Conservation (phyloP, 2,329 filamentous ascomycete species). For the Ascochyta rabiei region DNA sequence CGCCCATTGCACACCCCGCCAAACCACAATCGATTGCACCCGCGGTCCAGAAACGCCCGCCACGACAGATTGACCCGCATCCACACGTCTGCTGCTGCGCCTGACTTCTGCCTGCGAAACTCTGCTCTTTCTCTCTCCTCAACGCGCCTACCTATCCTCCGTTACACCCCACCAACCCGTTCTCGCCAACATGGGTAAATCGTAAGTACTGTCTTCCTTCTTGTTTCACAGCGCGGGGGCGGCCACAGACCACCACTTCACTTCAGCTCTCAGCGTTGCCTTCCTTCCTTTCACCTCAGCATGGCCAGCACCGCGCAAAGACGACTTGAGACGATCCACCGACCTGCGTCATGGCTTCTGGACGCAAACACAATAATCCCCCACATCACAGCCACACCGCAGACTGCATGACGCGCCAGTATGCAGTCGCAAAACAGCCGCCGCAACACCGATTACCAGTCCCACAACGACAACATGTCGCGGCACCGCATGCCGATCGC, state of each 20-base stretch:
- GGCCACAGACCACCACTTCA: slow-evolving; percentile 15
- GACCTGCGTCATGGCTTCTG: slow-evolving; percentile 16
- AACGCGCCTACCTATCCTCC: background rate
- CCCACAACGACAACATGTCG: slow-evolving; percentile 8
- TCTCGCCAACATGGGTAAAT: slow-evolving; percentile 48
- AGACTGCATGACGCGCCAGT: slow-evolving; percentile 15
- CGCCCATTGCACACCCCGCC: slow-evolving; percentile 16
- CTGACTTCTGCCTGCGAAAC: slow-evolving; percentile 22
- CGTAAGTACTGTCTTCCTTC: slow-evolving; percentile 43
- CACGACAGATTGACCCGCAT: slow-evolving; percentile 15
- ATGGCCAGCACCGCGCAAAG: slow-evolving; percentile 7
- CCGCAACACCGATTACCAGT: slow-evolving; percentile 8
- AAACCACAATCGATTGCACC: slow-evolving; percentile 22
- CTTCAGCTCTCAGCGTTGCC: slow-evolving; percentile 21
- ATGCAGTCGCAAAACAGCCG: slow-evolving; percentile 15
- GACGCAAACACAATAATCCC: background rate
- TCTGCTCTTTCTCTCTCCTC: slow-evolving; percentile 11
- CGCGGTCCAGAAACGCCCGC: slow-evolving; percentile 24
- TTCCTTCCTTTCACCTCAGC: slow-evolving; percentile 29
- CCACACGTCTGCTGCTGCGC: slow-evolving; percentile 25
- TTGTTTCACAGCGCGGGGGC: slow-evolving; percentile 20
- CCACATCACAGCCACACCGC: slow-evolving; percentile 3
- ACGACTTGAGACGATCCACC: slow-evolving; percentile 1
- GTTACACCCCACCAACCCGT: background rate
- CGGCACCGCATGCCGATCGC: slow-evolving; percentile 23